Evolutionary conservation across 75 land plant species (phyloP), one percentile per base, ranked within the genome.

Genomic region (Selaginella moellendorffii): DNA sequence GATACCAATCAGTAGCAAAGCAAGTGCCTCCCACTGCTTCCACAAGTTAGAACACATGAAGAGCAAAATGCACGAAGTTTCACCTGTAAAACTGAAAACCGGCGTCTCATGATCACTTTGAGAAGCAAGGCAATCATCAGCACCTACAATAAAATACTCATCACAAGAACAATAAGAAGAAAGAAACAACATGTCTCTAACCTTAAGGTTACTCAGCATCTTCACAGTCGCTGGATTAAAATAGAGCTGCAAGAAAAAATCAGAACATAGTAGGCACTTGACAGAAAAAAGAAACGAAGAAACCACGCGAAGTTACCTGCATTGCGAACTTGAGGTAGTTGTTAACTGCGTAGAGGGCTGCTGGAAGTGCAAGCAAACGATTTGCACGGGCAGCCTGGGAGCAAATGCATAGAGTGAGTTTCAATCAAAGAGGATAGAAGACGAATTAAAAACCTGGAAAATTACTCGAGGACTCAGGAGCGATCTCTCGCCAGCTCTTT

Each of bases 171-270:
- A 52, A 75, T 0, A 30, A 31, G 0, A 24, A 20, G 24, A 65
- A 17, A 24, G 5, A 71, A 8, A 64, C 61, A 64, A 24, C 53
- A n/a, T 51, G 46, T 12, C 18, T 64, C 42, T 54, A 61, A 76
- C 80, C 80, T 78, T 78, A 29, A 77, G 70, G 31, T 78, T 93
- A 70, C 99, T 89, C 54, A 93, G 73, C 99, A 93, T 93, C 68
- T 93, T 93, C n/a, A n/a, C n/a, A n/a, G n/a, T n/a, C n/a, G n/a
- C n/a, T n/a, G 99, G 99, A 72, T 89, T 89, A 61, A 93, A 93
- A 69, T 93, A 93, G 10, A 93, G 74, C 99, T 93, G 96, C 2
- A 56, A 24, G 24, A n/a, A n/a, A n/a, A n/a, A n/a, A n/a, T n/a
- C n/a, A 36, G 14, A 36, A 36, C 46, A 36, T 5, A 5, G 46